Evolutionary conservation across 129 eudicot genomes (phyloP), one percentile per base, ranked within the genome.

Genomic region (Smallanthus sonchifolius): DNA sequence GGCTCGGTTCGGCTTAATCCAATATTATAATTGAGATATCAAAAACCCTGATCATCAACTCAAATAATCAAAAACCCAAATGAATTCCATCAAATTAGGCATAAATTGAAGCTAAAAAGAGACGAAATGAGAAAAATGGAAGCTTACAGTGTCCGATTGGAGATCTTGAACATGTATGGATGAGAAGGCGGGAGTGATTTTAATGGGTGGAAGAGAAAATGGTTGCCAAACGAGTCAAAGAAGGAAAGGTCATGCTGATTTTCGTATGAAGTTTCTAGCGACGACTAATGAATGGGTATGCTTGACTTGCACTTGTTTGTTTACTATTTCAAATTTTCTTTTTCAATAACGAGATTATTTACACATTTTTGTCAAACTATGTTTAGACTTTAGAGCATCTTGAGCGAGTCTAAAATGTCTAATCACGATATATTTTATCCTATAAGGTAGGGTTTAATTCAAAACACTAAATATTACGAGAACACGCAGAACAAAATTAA

Each of bases 261-360:
- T 24, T 24, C 30, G 67, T 51, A 45, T 68, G 77, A 78, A 78
- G 55, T 32, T 70, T 37, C 43, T 56, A 28, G 75, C 85, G 83
- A 85, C 79, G 89, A 85, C 89, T 81, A 81, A 69, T 70, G 64
- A 43, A 45, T 67, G 35, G 72, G 79, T 52, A 65, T 15, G 78
- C 61, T 74, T 80, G 57, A 65, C 80, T 75, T 57, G 83, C 70
- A 57, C 40, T 42, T 64, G 78, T 76, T 76, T 79, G 84, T n/a
- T 83, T 70, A 55, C 77, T 81, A 44, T 77, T 64, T 77, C 4
- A n/a, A n/a, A n/a, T n/a, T n/a, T n/a, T n/a, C n/a, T n/a, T n/a
- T n/a, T n/a, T n/a, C n/a, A n/a, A n/a, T n/a, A n/a, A n/a, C n/a
- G n/a, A n/a, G 30, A 24, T 24, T 24, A 24, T 24, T 24, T 24